Evolutionary conservation across 1,284 basidiomycete genomes (phyloP).

Genomic region (Naganishia liquefaciens): DNA sequence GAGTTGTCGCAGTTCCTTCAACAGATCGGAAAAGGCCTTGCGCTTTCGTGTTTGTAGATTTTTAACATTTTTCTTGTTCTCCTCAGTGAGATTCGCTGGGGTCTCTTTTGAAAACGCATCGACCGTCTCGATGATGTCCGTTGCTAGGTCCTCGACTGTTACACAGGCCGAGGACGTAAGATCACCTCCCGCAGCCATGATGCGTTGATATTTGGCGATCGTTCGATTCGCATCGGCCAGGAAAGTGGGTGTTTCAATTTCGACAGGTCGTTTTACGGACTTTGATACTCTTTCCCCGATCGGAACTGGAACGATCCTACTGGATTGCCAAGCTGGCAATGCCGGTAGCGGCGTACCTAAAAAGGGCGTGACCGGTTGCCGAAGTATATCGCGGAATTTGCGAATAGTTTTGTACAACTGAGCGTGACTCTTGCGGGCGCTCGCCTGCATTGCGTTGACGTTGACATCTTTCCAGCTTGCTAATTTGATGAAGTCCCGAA

Average conservation of each 20-base stretch:
- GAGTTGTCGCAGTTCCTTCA: slow-evolving; percentile 81
- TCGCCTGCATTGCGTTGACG: slow-evolving; percentile 88
- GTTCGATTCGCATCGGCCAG: slow-evolving; percentile 8
- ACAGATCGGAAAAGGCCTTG: slow-evolving; percentile 85
- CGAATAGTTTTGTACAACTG: slow-evolving; percentile 88
- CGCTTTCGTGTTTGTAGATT: slow-evolving; percentile 75
- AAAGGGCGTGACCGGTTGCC: slow-evolving; percentile 64
- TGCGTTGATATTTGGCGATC: slow-evolving; percentile 11
- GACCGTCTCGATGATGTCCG: slow-evolving; percentile 71
- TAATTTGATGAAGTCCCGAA: slow-evolving; percentile 83
- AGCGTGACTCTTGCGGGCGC: slow-evolving; percentile 85
- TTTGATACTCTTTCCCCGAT: neutral
- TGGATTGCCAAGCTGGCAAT: slow-evolving; percentile 7
- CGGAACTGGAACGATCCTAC: neutral
- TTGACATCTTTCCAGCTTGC: slow-evolving; percentile 99
- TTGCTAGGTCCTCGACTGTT: slow-evolving; percentile 64
- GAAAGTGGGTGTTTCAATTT: slow-evolving; percentile 8
- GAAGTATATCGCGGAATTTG: slow-evolving; percentile 86
- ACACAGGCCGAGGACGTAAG: slow-evolving; percentile 1
- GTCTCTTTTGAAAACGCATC: slow-evolving; percentile 64
- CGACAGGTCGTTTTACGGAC: slow-evolving; percentile 7
- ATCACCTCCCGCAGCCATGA: slow-evolving; percentile 10
- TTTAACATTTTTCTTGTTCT: slow-evolving; percentile 73
- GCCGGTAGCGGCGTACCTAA: slow-evolving; percentile 34
- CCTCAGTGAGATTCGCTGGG: slow-evolving; percentile 62